Base-by-base conservation (phyloP, 2,329 filamentous ascomycete species). In the Aspergillus terreus region DNA sequence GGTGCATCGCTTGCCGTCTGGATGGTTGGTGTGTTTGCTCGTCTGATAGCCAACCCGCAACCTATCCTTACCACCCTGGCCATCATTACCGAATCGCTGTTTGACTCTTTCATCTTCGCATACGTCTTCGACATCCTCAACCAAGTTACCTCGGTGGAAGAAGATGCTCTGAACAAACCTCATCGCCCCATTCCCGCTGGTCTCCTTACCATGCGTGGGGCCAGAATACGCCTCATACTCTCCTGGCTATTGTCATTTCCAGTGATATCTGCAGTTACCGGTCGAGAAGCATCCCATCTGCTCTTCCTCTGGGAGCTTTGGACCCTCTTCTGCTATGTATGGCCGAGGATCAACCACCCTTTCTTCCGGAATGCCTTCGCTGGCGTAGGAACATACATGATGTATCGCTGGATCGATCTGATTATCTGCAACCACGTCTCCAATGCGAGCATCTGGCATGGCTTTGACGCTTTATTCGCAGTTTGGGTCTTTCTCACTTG, bases 331-430 rank as follows among this genome's bases (percentile, higher is more conserved):
- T 55, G 50, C 38, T 55, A 55, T n/a, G 50, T 52, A 6, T 53
- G 46, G 43, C 53, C 53, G 1, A 35, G 33, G 2, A 7, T 47
- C 23, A 52, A 55, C 40, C 46, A 55, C 44, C 52, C 46, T 25
- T 25, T 47, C 30, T 41, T 47, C 25, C 50, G 53, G 14, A 55
- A 52, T 14, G 43, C 46, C 3, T 55, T 55, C 44, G 46, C 50
- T 3, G 44, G 50, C 6, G 30, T 52, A 1, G 50, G 53, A 6
- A 23, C 44, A 1, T 55, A 49, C 19, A 44, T 49, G 17, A 49
- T 52, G 38, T 55, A 52, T 9, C 50, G 53, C 2, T 33, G 52
- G 4, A 17, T 55, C 17, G 25, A 55, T 23, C 27, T 17, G 15
- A 40, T 50, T 11, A 12, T 52, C 12, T 21, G 32, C 30, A 32